Percentiles rank a stretch among this genome's conserved stretches.
These are phyloP conservation scores for Pseudogymnoascus sp. DNA, from an alignment of 2,329 filamentous ascomycete genomes.

Conservation along the genomic window DNA sequence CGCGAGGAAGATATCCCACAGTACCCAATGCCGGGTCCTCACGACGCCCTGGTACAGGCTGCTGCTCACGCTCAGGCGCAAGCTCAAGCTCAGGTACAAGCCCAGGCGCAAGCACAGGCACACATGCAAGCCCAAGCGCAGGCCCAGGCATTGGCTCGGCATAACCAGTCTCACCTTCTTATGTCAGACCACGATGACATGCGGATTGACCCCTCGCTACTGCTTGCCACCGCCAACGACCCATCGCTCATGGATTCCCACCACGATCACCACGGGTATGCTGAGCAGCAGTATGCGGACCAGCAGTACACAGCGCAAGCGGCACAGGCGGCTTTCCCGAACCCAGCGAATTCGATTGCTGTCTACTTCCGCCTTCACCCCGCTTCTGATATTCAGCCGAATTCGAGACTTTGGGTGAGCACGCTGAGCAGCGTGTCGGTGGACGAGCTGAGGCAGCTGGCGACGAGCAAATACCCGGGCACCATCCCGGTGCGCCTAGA, in stretches of 20 bases:
- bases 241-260: constrained; percentile 29
- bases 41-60: constrained; percentile 24
- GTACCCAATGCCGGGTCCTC: constrained; percentile 3
- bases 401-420: constrained; percentile 54
- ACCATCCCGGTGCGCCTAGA: constrained; percentile 53
- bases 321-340: constrained; percentile 32
- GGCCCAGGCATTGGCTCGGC: constrained; percentile 11
- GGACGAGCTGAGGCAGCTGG: constrained; percentile 53
- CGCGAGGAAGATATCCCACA: constrained; percentile 3
- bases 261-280: constrained; percentile 25
- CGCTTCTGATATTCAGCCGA: constrained; percentile 47
- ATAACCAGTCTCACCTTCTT: constrained; percentile 14
- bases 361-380: constrained; percentile 64
- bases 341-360: constrained; percentile 37
- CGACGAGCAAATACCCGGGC: constrained; percentile 52
- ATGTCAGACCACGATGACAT: constrained; percentile 40
- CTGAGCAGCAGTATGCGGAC: constrained; percentile 21
- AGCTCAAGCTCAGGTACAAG: constrained; percentile 16
- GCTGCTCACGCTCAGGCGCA: constrained; percentile 24
- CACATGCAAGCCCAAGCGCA: constrained; percentile 15
- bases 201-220: constrained; percentile 56
- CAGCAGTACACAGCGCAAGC: constrained; percentile 32
- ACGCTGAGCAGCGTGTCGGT: constrained; percentile 50
- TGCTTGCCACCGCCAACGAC: constrained; percentile 42
- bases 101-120: constrained; percentile 10